phyloP scores from a whole-genome alignment of 306 rosid genomes.

The Rosa persica region DNA sequence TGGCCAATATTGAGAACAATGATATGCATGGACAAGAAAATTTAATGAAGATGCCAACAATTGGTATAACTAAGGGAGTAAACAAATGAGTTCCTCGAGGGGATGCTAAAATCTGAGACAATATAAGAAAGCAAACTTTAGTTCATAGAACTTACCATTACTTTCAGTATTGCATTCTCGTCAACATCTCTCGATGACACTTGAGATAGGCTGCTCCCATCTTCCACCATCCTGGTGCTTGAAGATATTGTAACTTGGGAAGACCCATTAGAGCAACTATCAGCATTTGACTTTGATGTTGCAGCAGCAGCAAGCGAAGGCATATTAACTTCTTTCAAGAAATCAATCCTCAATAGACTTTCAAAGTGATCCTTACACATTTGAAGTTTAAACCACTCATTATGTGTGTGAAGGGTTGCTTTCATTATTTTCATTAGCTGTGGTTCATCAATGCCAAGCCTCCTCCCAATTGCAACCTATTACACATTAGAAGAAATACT shows the following conservation, averaged over 20 bases:
- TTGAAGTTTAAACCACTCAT: slow-evolving; percentile 96
- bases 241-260: slow-evolving; percentile 79
- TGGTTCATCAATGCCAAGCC: slow-evolving; percentile 94
- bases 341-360: slow-evolving; percentile 75
- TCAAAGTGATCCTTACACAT: slow-evolving; percentile 97
- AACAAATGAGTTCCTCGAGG: neutral
- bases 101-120: neutral
- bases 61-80: neutral
- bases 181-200: slow-evolving; percentile 78
- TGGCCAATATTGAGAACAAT: neutral
- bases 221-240: slow-evolving; percentile 70
- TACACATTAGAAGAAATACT: slow-evolving; percentile 14
- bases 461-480: slow-evolving; percentile 87
- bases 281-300: slow-evolving; percentile 60
- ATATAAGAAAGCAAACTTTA: neutral
- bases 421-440: slow-evolving; percentile 94
- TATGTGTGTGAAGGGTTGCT: slow-evolving; percentile 75
- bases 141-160: slow-evolving; percentile 70
- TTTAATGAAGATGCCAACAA: neutral
- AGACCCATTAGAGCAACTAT: slow-evolving; percentile 80
- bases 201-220: slow-evolving; percentile 84
- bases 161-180: slow-evolving; percentile 90
- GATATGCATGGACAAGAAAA: neutral
- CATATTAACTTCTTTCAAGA: slow-evolving; percentile 72
- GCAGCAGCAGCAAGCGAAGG: slow-evolving; percentile 50